phyloP scores from a whole-genome alignment of 139 green algal species.

The Picochlorum costavermella region DNA sequence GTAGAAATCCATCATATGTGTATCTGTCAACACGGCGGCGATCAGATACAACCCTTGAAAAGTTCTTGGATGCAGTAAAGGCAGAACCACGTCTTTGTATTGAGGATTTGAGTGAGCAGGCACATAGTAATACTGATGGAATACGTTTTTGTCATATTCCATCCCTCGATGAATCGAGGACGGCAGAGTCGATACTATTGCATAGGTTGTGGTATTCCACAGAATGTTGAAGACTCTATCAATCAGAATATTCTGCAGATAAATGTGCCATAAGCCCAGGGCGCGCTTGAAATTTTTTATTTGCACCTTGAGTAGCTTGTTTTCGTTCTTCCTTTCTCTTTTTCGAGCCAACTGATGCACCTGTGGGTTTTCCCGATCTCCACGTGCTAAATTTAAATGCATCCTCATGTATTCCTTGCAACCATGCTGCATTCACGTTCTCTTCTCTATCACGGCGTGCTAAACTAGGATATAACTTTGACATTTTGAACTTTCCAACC shows the following conservation, averaged over 20 bases:
- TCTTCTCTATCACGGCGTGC: slow-evolving; percentile 34
- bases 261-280: background rate
- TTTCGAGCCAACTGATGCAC: background rate
- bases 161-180: background rate
- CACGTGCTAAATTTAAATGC: slow-evolving; percentile 25
- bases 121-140: background rate
- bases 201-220: background rate
- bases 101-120: background rate
- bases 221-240: background rate
- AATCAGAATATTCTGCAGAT: background rate
- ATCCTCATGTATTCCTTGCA: slow-evolving; percentile 26
- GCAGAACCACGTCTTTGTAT: background rate
- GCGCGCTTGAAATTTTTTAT: background rate
- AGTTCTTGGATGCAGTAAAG: slow-evolving; percentile 6
- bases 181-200: background rate
- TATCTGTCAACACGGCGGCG: slow-evolving; percentile 4
- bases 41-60: background rate
- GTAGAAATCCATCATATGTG: slow-evolving; percentile 13
- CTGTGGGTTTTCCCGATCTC: background rate
- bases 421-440: slow-evolving; percentile 41
- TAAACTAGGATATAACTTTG: slow-evolving; percentile 66
- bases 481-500: slow-evolving; percentile 27
- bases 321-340: background rate
- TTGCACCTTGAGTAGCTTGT: background rate
- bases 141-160: background rate